phyloP scores from a whole-genome alignment of 2,329 filamentous ascomycete genomes.

The Celoporthe dispersa region DNA sequence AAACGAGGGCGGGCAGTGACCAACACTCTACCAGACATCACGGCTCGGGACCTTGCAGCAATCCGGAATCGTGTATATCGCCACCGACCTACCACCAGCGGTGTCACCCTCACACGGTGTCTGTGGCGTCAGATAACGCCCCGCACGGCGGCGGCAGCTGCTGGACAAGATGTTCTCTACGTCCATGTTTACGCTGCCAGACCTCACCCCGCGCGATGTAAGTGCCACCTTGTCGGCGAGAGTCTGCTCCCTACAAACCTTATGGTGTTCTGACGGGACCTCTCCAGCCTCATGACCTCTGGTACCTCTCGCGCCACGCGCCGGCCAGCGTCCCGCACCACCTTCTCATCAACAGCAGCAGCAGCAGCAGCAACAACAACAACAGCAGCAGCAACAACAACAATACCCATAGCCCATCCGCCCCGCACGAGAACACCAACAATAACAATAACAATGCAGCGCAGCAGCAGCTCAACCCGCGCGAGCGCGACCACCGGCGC shows the following conservation, averaged over 20 bases:
- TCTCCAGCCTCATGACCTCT: constrained; percentile 69
- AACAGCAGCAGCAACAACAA: constrained; percentile 19
- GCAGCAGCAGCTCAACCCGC: constrained; percentile 35
- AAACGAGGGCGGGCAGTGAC: background rate
- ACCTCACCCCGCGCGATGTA: constrained; percentile 73
- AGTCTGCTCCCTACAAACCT: background rate
- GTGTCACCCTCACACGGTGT: background rate
- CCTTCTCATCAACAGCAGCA: constrained; percentile 33
- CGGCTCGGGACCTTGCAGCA: background rate
- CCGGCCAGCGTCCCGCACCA: constrained; percentile 38
- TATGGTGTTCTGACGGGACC: constrained; percentile 31
- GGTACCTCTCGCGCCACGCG: constrained; percentile 70
- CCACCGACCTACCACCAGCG: background rate
- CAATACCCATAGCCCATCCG: constrained; percentile 30
- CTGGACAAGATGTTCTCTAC: constrained; percentile 59
- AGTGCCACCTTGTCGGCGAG: constrained; percentile 34
- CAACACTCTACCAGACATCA: background rate
- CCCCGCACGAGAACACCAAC: constrained; percentile 23
- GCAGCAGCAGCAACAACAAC: constrained; percentile 32
- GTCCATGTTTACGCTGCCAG: constrained; percentile 65
- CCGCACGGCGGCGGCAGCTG: constrained; percentile 9
- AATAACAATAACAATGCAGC: constrained; percentile 1
- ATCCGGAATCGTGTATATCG: background rate
- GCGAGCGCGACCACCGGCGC: constrained; percentile 43
- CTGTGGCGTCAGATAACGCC: background rate